Conservation (phyloP, 345 rosid genomes). For the Carallia pectinifolia region DNA sequence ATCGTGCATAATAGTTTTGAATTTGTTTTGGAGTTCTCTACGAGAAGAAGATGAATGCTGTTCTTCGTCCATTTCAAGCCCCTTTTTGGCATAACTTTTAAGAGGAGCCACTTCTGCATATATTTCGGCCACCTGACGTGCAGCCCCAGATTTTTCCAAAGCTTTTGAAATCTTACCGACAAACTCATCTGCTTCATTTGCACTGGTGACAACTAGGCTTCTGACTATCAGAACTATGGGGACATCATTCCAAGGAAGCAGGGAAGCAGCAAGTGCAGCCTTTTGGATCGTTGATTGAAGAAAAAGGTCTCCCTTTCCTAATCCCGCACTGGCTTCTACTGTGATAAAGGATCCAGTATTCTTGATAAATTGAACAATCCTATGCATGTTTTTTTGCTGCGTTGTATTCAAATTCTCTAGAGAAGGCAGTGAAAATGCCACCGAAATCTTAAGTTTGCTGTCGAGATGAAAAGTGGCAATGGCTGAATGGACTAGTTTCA, state of each 20-base stretch:
- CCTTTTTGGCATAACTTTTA: conserved; percentile 17
- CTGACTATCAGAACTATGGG: conserved; percentile 24
- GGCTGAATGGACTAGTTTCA: conserved; percentile 31
- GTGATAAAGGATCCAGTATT: conserved; percentile 28
- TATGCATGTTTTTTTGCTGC: conserved; percentile 19
- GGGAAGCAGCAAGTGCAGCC: conserved; percentile 19
- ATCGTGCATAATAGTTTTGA: conserved; percentile 40
- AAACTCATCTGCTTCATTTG: conserved; percentile 28
- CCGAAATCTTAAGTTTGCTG: conserved; percentile 32
- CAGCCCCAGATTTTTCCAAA: conserved; percentile 19
- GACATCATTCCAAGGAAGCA: conserved; percentile 24
- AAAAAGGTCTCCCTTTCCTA: conserved; percentile 25
- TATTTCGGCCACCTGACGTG: conserved; percentile 22
- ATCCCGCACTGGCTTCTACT: conserved; percentile 30
- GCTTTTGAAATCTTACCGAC: conserved; percentile 21
- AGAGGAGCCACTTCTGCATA: conserved; percentile 26
- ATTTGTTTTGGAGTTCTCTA: conserved; percentile 30
- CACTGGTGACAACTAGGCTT: conserved; percentile 16
- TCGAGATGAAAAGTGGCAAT: conserved; percentile 14
- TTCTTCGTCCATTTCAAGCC: conserved; percentile 13
- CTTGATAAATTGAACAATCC: conserved; percentile 28
- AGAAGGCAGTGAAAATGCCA: conserved; percentile 36
- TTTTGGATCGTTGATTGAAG: conserved; percentile 25
- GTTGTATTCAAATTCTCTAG: conserved; percentile 31
- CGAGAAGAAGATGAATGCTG: conserved; percentile 27